phyloP scores from a whole-genome alignment of 306 rosid genomes.

The Styphnolobium japonicum region DNA sequence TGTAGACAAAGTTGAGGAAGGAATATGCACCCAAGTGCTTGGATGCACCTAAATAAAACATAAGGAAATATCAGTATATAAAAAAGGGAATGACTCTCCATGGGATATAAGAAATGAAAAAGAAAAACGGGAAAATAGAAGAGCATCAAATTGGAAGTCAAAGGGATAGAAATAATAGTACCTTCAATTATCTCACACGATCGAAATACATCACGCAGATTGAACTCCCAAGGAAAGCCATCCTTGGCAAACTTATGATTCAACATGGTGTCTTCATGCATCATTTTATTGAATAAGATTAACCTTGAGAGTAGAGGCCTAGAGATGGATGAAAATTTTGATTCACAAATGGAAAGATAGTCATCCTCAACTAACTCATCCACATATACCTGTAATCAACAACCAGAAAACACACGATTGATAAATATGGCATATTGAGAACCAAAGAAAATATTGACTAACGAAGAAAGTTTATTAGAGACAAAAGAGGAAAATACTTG shows the following conservation, averaged over 20 bases:
- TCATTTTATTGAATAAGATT: conserved; percentile 65
- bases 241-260: conserved; percentile 74
- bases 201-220: conserved; percentile 90
- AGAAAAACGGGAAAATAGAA: neutral
- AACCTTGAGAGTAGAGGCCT: conserved; percentile 55
- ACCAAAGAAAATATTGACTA: neutral
- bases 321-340: conserved; percentile 63
- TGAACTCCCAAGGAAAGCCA: conserved; percentile 97
- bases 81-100: neutral
- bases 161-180: conserved; percentile 20
- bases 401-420: neutral
- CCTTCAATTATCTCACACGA: conserved; percentile 87
- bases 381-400: conserved; percentile 75
- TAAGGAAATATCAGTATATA: conserved; percentile 19
- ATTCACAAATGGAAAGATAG: conserved; percentile 72
- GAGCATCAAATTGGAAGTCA: neutral
- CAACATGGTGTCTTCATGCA: conserved; percentile 76
- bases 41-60: conserved; percentile 50
- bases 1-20: conserved; percentile 73
- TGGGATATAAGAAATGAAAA: neutral
- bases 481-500: neutral
- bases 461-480: neutral
- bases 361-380: conserved; percentile 85
- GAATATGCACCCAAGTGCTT: conserved; percentile 43
- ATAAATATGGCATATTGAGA: neutral